phyloP scores from a whole-genome alignment of 495 filamentous ascomycete species.

The Beverwykella pulmonaria region DNA sequence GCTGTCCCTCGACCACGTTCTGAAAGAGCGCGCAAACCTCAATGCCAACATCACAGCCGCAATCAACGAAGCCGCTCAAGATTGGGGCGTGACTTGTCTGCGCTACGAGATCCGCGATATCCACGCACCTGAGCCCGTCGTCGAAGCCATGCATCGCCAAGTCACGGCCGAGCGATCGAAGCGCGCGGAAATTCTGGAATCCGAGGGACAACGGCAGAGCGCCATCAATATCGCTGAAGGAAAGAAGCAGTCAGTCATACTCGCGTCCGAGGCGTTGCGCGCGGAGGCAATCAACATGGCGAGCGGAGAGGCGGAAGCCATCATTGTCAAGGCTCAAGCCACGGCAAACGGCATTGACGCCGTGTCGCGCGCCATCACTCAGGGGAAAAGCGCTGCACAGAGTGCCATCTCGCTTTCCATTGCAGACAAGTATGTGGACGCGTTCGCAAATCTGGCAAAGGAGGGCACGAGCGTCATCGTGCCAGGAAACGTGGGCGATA shows the following conservation, averaged over 20 bases:
- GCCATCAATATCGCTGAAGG: conserved; percentile 99
- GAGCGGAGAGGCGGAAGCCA: conserved; percentile 89
- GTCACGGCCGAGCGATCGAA: conserved; percentile 96
- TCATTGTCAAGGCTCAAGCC: conserved; percentile 78
- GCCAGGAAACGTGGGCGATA: conserved; percentile 95
- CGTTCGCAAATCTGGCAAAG: conserved; percentile 86
- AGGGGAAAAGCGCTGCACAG: conserved; percentile 73
- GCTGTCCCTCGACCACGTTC: conserved; percentile 91
- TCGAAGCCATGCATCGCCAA: conserved; percentile 96
- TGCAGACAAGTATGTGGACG: conserved; percentile 97
- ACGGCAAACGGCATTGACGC: conserved; percentile 87
- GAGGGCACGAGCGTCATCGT: conserved; percentile 94
- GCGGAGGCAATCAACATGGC: conserved; percentile 92
- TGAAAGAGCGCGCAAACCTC: conserved; percentile 92
- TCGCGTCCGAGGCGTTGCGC: conserved; percentile 89
- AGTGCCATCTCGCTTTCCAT: conserved; percentile 81
- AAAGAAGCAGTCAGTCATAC: conserved; percentile 89
- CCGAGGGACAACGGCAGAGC: conserved; percentile 90
- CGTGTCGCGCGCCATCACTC: conserved; percentile 71
- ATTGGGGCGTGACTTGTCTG: conserved; percentile 94
- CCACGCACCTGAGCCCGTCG: conserved; percentile 89
- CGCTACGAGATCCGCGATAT: conserved; percentile 98
- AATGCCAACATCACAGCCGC: conserved; percentile 97
- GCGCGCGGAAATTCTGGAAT: conserved; percentile 94
- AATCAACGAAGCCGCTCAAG: conserved; percentile 95